These are phyloP conservation scores for Apiotrichum sp. DNA, from an alignment of 1,284 basidiomycete species.

Conservation along the genomic window DNA sequence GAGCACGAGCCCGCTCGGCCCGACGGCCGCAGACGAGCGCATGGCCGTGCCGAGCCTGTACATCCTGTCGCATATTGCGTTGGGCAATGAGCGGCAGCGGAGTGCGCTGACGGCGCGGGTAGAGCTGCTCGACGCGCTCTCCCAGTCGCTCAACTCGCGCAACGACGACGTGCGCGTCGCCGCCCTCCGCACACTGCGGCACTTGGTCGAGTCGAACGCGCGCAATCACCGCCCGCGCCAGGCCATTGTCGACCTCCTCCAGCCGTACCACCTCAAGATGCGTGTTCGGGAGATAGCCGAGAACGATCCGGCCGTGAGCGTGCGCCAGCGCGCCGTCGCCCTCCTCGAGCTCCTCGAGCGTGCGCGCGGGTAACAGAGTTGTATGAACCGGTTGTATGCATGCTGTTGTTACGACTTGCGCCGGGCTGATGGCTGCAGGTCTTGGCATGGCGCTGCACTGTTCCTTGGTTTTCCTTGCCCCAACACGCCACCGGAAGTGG, in stretches of 20 bases:
- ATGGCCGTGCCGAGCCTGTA: conserved; percentile 27
- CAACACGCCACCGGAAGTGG: too few relatives aligned
- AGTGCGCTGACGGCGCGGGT: conserved; percentile 25
- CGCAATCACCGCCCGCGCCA: conserved; percentile 30
- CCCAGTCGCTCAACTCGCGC: conserved; percentile 11
- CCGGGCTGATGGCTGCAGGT: too few relatives aligned
- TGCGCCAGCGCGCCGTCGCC: conserved; percentile 20
- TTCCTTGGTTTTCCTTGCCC: too few relatives aligned
- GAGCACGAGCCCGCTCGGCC: not conserved
- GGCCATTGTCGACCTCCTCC: conserved; percentile 35
- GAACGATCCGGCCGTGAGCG: conserved; percentile 21
- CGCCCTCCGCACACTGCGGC: conserved; percentile 33
- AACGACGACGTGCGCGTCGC: conserved; percentile 34
- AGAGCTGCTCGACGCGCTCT: conserved; percentile 33
- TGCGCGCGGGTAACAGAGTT: not conserved
- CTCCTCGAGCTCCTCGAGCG: conserved; percentile 33
- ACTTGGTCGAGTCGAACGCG: conserved; percentile 39
- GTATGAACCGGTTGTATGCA: too few relatives aligned
- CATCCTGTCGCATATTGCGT: conserved; percentile 38
- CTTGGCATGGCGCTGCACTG: too few relatives aligned
- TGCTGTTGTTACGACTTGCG: too few relatives aligned
- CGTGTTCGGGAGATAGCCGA: conserved; percentile 31
- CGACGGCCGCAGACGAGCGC: conserved; percentile 4
- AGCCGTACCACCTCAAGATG: conserved; percentile 35
- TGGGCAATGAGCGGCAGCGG: conserved; percentile 38